A percentile compares a stretch with the other conserved stretches of the same genome.
Evolutionary conservation across 1,284 basidiomycete species (phyloP).

Genomic region (Ceratobasidium sp.): DNA sequence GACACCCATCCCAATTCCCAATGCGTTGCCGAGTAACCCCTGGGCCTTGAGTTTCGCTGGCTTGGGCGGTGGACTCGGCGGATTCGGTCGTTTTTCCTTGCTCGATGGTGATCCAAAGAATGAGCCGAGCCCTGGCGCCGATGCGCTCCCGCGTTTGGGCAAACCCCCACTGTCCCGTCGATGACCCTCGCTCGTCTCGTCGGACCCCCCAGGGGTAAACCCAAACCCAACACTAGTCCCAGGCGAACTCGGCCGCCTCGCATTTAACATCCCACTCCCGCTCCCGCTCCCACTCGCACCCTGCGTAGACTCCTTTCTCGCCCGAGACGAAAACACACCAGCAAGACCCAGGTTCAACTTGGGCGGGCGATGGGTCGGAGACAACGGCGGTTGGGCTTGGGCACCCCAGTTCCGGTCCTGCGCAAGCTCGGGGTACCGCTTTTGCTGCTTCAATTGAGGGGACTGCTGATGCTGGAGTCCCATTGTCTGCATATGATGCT

Average conservation of each 20-base stretch:
- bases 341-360: constrained; percentile 10
- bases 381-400: constrained; percentile 1
- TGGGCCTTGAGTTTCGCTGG: constrained; percentile 23
- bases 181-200: not conserved
- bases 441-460: not conserved
- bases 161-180: not conserved
- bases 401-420: constrained; percentile 14
- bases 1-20: constrained; percentile 28
- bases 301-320: too few species aligned
- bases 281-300: too few species aligned
- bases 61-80: constrained; percentile 29
- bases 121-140: constrained; percentile 1
- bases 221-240: too few species aligned
- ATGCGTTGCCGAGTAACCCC: constrained; percentile 5
- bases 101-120: constrained; percentile 11
- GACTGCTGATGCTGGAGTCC: constrained; percentile 1
- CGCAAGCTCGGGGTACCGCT: constrained; percentile 4
- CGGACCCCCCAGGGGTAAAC: too few species aligned
- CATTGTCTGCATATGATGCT: constrained; percentile 43
- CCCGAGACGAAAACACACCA: too few species aligned
- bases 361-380: constrained; percentile 16
- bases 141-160: constrained; percentile 24
- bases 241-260: too few species aligned
- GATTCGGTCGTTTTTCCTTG: not conserved
- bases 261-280: too few species aligned